phyloP scores from a whole-genome alignment of 2,329 filamentous ascomycete genomes.

The Davidsoniella eucalypti region DNA sequence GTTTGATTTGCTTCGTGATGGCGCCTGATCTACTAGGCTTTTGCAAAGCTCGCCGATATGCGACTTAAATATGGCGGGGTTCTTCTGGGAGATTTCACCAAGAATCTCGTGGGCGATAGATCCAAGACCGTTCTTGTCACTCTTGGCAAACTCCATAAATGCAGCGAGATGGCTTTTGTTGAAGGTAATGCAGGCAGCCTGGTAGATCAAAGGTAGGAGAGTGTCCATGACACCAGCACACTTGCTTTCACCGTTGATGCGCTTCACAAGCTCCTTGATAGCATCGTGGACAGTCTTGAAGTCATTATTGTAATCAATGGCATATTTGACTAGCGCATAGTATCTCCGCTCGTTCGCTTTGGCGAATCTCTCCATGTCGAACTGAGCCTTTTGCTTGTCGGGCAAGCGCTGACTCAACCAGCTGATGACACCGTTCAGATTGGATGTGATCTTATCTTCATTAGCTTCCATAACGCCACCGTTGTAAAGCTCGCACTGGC shows the following conservation, averaged over 20 bases:
- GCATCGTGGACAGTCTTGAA: conserved; percentile 83
- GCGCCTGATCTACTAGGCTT: conserved; percentile 65
- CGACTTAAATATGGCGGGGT: conserved; percentile 80
- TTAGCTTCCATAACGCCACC: conserved; percentile 66
- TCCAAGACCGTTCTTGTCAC: conserved; percentile 63
- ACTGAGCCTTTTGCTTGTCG: conserved; percentile 52
- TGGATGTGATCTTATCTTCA: conserved; percentile 50
- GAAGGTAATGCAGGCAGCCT: conserved; percentile 70
- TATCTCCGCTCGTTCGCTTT: conserved; percentile 78
- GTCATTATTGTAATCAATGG: conserved; percentile 71
- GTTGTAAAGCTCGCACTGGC: conserved; percentile 78
- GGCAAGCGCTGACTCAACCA: conserved; percentile 61
- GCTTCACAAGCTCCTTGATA: conserved; percentile 75
- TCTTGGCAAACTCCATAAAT: conserved; percentile 76
- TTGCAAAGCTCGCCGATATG: conserved; percentile 86
- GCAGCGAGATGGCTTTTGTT: conserved; percentile 87
- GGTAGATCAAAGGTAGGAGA: conserved; percentile 65
- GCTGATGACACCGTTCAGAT: conserved; percentile 55
- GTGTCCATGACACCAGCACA: conserved; percentile 56
- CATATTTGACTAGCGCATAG: conserved; percentile 78
- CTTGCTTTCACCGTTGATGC: conserved; percentile 37
- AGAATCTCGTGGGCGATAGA: conserved; percentile 73
- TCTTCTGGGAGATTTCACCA: conserved; percentile 77
- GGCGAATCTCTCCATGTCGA: conserved; percentile 78
- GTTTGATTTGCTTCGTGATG: conserved; percentile 49